phyloP scores from a whole-genome alignment of 495 filamentous ascomycete species.

The Aspergillus cavernicola region DNA sequence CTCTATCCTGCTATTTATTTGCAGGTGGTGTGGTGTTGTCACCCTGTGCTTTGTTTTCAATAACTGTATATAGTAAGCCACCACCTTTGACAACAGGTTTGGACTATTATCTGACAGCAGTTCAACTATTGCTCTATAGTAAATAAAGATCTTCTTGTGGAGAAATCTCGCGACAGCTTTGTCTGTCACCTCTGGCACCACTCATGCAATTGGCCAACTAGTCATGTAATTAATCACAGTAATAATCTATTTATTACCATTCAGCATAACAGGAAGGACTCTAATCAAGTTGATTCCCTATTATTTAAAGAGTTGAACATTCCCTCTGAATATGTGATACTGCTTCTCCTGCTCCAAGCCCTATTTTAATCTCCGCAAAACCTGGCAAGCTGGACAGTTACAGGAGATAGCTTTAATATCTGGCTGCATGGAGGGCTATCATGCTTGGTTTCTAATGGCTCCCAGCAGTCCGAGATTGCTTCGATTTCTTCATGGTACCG shows the following conservation, averaged over 20 bases:
- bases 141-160: not conserved
- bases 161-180: not conserved
- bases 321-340: not conserved
- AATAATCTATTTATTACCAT: not conserved
- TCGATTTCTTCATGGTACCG: too few species aligned
- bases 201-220: not conserved
- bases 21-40: too few species aligned
- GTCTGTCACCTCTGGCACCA: not conserved
- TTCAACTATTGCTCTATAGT: not conserved
- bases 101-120: not conserved
- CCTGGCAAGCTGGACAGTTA: not conserved
- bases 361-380: not conserved
- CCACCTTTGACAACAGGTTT: not conserved
- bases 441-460: too few species aligned
- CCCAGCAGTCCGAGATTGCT: too few species aligned
- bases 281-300: not conserved
- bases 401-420: too few species aligned
- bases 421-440: too few species aligned
- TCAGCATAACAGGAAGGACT: not conserved
- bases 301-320: not conserved
- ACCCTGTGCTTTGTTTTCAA: not conserved
- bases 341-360: not conserved
- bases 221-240: not conserved
- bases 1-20: too few species aligned
- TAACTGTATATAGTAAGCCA: not conserved